Evolutionary conservation across 2,329 filamentous ascomycete species (phyloP).

Genomic region (Claviceps digitariae): DNA sequence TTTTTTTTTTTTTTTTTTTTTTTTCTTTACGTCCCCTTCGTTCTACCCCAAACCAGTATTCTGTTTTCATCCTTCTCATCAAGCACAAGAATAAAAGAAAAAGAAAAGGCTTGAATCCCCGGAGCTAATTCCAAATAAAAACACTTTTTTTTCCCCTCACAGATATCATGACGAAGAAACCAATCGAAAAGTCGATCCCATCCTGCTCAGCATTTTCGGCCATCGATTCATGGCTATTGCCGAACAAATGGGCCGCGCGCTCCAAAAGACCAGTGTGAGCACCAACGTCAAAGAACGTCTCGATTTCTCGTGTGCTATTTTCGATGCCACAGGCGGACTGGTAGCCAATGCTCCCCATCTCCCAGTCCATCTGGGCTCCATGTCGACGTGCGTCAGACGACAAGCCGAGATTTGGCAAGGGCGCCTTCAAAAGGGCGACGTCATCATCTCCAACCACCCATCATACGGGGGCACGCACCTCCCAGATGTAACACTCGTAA

Average conservation of each 20-base stretch:
- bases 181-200: slow-evolving; percentile 46
- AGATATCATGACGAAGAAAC: slow-evolving; percentile 9
- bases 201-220: slow-evolving; percentile 67
- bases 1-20: neutral
- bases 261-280: slow-evolving; percentile 70
- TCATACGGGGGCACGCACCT: slow-evolving; percentile 74
- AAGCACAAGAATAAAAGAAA: neutral
- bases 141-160: neutral
- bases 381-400: slow-evolving; percentile 68
- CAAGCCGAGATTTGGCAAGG: slow-evolving; percentile 71
- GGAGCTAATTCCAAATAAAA: too few species aligned
- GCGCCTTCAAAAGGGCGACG: slow-evolving; percentile 63
- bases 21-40: neutral
- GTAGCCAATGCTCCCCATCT: slow-evolving; percentile 71
- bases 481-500: slow-evolving; percentile 70
- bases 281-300: slow-evolving; percentile 74
- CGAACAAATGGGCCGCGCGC: slow-evolving; percentile 67
- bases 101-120: too few species aligned
- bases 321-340: slow-evolving; percentile 60
- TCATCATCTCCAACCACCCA: slow-evolving; percentile 72
- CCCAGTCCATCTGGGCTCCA: slow-evolving; percentile 67
- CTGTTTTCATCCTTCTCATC: neutral
- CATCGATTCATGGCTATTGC: slow-evolving; percentile 79
- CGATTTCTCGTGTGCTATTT: slow-evolving; percentile 72
- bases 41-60: neutral